Base-by-base conservation (phyloP, 1,139 yeast genomes). In the Pneumocystis jirovecii region DNA sequence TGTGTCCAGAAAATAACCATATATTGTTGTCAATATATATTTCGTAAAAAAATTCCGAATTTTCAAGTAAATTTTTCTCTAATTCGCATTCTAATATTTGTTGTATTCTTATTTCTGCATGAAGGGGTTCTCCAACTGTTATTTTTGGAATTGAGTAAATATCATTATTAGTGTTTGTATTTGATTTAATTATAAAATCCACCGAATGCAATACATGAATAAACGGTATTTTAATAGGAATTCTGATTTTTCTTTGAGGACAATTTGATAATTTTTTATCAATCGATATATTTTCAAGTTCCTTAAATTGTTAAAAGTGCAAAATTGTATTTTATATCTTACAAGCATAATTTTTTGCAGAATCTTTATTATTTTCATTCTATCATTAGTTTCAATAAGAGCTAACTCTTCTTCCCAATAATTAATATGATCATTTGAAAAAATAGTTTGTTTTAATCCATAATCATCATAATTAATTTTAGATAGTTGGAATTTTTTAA, bases 1-100 rank as follows among this genome's bases (percentile, higher is more conserved):
- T 60, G n/a, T 60, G 19, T 10, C 61, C 61, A 39, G 61, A 60
- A 21, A 60, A 39, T 42, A 60, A 60, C 61, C 61, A 60, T 12
- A 25, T 39, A 21, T 25, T 60, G 12, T 21, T 60, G n/a, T 60
- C 61, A 19, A 42, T 25, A 42, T 39, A 25, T 39, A 60, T 42
- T 39, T 60, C 45, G 4, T 31, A 60, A 60, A 60, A 39, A 60
- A 60, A 60, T 39, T 25, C 57, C 0, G 34, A 50, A 12, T 50
- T 50, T 25, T 50, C 57, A 50, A 50, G 57, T 29, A 50, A 50
- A 50, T 50, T 21, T 25, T 50, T 50, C 4, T 50, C 57, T 50
- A 12, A 25, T 25, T 50, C n/a, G 12, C 31, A 25, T 50, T 31
- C 57, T 17, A 50, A 50, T 50, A 29, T 50, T 25, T 50, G 57